Base-by-base conservation (phyloP, 192 early-diverging fungal species). In the Ambispora gerdemannii region DNA sequence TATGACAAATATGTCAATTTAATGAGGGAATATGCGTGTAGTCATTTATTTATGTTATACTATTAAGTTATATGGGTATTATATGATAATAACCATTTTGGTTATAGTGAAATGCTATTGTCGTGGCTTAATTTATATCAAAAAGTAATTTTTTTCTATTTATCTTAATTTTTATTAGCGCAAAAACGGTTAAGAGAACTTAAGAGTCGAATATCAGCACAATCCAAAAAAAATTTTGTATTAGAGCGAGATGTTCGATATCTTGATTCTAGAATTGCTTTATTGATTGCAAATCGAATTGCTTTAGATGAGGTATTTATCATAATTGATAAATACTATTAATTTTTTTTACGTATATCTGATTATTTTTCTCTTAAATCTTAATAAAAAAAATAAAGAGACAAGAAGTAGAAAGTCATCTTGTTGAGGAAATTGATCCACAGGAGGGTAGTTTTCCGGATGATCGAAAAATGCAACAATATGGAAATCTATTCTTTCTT, bases 211-310 rank as follows among this genome's bases (percentile, higher is more conserved):
- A 95, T 96, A 51, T 96, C 95, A n/a, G 76, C 88, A 19, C 95
- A 96, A 77, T 94, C 92, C 13, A 96, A 96, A 77, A 93, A 91
- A 75, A 96, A 96, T 82, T 96, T 96, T 83, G 77, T 93, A 70
- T 84, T 95, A 8, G 95, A 96, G 72, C 83, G 93, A 56, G 95
- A 96, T 80, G 93, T 95, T 49, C 87, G 95, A 47, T 94, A 93
- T 70, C 80, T 97, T 13, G 95, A 97, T 82, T 88, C 87, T 56
- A 82, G 95, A 24, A 97, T 97, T 72, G 95, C 93, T 0, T 79
- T 97, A 33, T 77, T 97, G 62, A 94, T 97, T 79, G 92, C 93
- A 78, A 95, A 94, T 74, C 84, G 93, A 61, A 97, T 95, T 90
- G 93, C 92, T 1, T 80, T 94, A 49, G 91, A 91, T 33, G 95